Conservation (phyloP, 164 flowering plant species). For the Dillenia suffruticosa region DNA sequence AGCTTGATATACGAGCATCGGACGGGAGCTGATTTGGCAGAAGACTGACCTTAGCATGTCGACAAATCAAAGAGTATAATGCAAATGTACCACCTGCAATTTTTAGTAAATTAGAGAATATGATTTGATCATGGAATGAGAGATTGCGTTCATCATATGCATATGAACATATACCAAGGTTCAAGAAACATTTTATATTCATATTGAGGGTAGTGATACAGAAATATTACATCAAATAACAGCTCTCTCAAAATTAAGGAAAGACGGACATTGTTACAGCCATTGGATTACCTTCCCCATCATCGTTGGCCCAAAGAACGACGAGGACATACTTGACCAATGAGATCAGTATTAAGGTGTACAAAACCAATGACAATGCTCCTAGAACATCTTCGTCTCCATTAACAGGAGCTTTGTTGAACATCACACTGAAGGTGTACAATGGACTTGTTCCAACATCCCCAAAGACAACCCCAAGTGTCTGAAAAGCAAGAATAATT, state of each 20-base stretch:
- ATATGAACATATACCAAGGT: too few relatives aligned
- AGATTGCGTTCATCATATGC: too few relatives aligned
- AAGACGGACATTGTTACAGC: background rate
- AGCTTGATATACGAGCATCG: slow-evolving; percentile 98
- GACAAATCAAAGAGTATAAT: slow-evolving; percentile 87
- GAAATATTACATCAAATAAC: background rate
- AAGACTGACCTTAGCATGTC: slow-evolving; percentile 97
- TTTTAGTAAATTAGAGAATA: slow-evolving; percentile 10
- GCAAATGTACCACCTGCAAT: slow-evolving; percentile 98
- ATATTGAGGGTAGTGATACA: too few relatives aligned
- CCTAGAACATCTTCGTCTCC: slow-evolving; percentile 89
- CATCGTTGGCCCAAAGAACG: slow-evolving; percentile 97
- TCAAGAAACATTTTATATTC: too few relatives aligned
- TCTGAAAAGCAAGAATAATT: slow-evolving; percentile 70
- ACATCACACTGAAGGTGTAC: slow-evolving; percentile 95
- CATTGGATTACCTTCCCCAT: slow-evolving; percentile 82
- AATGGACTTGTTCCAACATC: slow-evolving; percentile 99
- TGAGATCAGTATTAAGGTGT: slow-evolving; percentile 88
- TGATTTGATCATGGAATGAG: background rate
- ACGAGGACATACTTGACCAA: slow-evolving; percentile 82
- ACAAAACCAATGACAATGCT: slow-evolving; percentile 84
- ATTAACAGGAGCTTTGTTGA: slow-evolving; percentile 74
- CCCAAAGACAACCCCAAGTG: slow-evolving; percentile 96
- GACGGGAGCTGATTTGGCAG: slow-evolving; percentile 98
- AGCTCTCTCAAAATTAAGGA: background rate